These are phyloP conservation scores for Aspergillus proliferans DNA, from an alignment of 2,329 filamentous ascomycete species.

Conservation along the genomic window DNA sequence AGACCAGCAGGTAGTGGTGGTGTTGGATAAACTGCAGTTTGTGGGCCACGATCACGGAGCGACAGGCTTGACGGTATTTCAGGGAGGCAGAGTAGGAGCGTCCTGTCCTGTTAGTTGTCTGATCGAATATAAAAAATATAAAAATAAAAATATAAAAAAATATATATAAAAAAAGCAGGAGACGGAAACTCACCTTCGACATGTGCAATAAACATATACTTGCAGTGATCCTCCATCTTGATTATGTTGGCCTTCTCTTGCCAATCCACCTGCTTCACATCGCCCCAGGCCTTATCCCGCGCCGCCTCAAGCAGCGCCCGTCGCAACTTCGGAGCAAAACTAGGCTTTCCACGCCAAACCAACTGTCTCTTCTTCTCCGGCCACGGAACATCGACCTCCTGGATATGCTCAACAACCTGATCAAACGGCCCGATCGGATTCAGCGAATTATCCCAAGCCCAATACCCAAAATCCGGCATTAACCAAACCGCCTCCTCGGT, in stretches of 20 bases:
- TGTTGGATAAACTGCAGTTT: conserved; percentile 43
- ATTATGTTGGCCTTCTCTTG: conserved; percentile 37
- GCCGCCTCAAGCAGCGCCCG: conserved; percentile 35
- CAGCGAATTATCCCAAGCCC: conserved; percentile 40
- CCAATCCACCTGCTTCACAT: conserved; percentile 41
- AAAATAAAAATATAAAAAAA: background rate
- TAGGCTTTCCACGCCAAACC: conserved; percentile 46
- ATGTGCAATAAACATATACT: conserved; percentile 48
- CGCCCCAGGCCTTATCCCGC: conserved; percentile 40
- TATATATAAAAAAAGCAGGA: background rate
- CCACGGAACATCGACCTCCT: conserved; percentile 25
- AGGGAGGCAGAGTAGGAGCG: conserved; percentile 44
- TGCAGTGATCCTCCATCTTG: conserved; percentile 48
- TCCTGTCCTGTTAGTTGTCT: conserved; percentile 7
- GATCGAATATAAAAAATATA: background rate
- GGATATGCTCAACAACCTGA: conserved; percentile 29
- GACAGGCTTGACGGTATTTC: conserved; percentile 46
- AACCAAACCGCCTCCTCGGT: conserved; percentile 43
- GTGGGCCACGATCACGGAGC: conserved; percentile 42
- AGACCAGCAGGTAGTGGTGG: conserved; percentile 39
- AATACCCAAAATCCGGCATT: conserved; percentile 50
- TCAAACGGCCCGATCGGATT: conserved; percentile 32
- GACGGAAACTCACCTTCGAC: conserved; percentile 40
- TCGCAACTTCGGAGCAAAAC: conserved; percentile 36
- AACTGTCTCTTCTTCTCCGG: conserved; percentile 36